Evolutionary conservation across 257 asterid genomes (phyloP).

Genomic region (Coffea eugenioides): DNA sequence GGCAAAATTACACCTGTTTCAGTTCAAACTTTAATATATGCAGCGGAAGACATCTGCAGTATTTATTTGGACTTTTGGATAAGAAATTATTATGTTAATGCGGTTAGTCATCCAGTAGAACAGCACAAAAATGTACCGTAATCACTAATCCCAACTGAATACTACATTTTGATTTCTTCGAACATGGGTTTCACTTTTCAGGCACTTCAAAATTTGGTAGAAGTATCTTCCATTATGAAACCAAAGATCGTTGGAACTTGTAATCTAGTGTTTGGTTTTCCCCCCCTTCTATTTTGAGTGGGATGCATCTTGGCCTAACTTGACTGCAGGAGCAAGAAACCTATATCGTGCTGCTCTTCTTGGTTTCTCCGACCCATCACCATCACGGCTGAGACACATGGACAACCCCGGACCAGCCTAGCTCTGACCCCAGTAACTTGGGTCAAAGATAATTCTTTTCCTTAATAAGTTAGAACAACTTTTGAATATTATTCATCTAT

Average conservation of each 20-base stretch:
- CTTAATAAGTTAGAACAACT: neutral
- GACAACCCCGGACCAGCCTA: neutral
- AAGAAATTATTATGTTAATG: too few species aligned
- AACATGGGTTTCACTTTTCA: neutral
- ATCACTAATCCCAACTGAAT: too few species aligned
- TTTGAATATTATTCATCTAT: too few species aligned
- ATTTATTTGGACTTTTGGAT: too few species aligned
- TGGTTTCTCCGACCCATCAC: neutral
- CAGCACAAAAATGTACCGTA: too few species aligned
- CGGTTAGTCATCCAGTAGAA: too few species aligned
- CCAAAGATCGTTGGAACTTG: neutral
- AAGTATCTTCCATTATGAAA: neutral
- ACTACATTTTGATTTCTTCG: too few species aligned
- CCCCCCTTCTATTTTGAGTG: neutral
- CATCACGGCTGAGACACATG: neutral
- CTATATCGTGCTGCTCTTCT: neutral
- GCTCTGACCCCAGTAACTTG: neutral
- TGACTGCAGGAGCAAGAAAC: conserved; percentile 1
- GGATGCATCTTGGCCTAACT: neutral
- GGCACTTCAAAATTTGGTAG: neutral
- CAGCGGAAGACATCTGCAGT: neutral
- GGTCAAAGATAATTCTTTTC: neutral
- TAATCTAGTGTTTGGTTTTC: neutral
- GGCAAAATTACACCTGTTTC: neutral
- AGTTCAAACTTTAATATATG: neutral